Evolutionary conservation across 1,284 basidiomycete species (phyloP), one percentile per base, ranked within the genome.

Genomic region (Sanguinoderma infundibulare): DNA sequence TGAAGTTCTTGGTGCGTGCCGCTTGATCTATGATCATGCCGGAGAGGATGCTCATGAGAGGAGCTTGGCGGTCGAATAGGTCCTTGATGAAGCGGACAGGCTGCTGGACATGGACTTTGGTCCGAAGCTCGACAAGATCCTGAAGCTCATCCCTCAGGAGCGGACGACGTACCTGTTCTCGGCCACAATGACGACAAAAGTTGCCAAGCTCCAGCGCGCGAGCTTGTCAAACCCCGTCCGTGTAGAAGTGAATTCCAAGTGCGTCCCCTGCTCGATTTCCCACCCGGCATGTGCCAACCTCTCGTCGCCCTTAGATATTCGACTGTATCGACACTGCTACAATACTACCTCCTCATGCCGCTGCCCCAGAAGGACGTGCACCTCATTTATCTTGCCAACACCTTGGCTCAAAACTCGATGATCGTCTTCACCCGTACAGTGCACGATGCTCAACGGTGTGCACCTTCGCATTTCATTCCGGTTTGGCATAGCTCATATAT

Each of bases 141-240:
- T 99, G 47, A 98, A 98, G 78, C 88, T 94, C 46, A 92, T 99
- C 66, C 98, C 98, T 20, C 93, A 90, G 72, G 96, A 99, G 72
- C 87, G 98, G 22, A 93, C 91, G 36, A 99, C 98, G 0, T 98
- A 96, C 75, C 85, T 99, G 1, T 99, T 98, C 81, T 98, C 96
- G 15, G 98, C 98, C 1, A 99, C 98, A n/a, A 99, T 99, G 96
- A 98, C 97, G 2, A 98, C 95, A 24, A 99, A 98, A 77, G 96
- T 99, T 10, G 96, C 95, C 26, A 98, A 99, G 77, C 82, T 99
- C 8, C 97, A 99, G 75, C 82, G 98, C 58, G 97, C 98, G n/a
- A 95, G 93, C 81, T 81, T 99, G 70, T 87, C 88, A 56, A 98
- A 98, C 74, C 98, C 98, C 7, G 88, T 98, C n/a, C 86, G 94